Conservation (phyloP, 2,329 filamentous ascomycete genomes). For the Dendryphion nanum region DNA sequence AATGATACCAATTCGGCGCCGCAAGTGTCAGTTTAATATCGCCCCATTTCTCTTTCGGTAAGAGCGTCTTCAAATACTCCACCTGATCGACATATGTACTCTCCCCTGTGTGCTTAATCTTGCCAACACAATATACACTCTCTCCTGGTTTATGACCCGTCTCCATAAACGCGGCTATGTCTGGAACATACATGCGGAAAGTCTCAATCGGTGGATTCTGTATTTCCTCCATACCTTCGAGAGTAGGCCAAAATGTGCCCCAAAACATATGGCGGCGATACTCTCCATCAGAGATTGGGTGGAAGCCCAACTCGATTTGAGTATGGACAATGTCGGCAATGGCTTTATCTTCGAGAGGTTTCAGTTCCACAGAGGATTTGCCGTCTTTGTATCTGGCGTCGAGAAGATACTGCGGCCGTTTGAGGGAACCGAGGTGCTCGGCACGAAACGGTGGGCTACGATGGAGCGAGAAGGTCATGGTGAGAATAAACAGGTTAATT, state of each 20-base stretch:
- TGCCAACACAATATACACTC: constrained; percentile 55
- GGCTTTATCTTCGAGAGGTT: constrained; percentile 60
- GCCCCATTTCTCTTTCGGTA: constrained; percentile 59
- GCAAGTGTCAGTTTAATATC: constrained; percentile 66
- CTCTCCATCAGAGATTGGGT: constrained; percentile 66
- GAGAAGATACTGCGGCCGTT: constrained; percentile 62
- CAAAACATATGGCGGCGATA: constrained; percentile 56
- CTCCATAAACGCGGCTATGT: constrained; percentile 60
- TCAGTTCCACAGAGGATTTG: constrained; percentile 57
- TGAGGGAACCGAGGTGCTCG: constrained; percentile 68
- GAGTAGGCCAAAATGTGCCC: constrained; percentile 52
- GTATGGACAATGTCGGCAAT: constrained; percentile 63
- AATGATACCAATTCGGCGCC: constrained; percentile 66
- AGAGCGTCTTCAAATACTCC: constrained; percentile 55
- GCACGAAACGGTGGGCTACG: constrained; percentile 62
- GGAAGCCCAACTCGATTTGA: constrained; percentile 61
- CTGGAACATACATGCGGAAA: constrained; percentile 57
- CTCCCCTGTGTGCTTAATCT: constrained; percentile 54
- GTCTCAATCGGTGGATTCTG: constrained; percentile 48
- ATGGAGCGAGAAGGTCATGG: constrained; percentile 17
- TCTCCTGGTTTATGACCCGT: constrained; percentile 54
- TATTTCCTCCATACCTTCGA: constrained; percentile 53
- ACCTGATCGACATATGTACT: constrained; percentile 57
- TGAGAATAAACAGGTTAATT: too few species aligned
- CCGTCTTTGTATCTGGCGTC: constrained; percentile 55